phyloP scores from a whole-genome alignment of 768 basidiomycete genomes.

The Lanmaoa pseudosensibilis region DNA sequence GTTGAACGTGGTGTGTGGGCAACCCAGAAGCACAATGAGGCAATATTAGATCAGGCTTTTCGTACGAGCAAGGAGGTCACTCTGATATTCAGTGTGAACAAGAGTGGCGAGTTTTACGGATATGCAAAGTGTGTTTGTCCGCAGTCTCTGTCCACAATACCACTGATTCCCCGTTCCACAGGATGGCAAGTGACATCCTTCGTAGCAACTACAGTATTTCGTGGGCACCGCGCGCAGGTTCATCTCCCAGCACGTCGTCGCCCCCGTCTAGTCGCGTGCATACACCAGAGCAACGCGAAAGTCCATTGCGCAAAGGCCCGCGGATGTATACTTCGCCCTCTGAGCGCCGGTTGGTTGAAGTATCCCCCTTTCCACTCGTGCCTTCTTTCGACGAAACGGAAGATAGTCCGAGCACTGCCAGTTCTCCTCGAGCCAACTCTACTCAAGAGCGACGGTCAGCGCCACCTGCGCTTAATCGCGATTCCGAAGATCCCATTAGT shows the following conservation, averaged over 20 bases:
- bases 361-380: slow-evolving; percentile 40
- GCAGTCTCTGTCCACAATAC: slow-evolving; percentile 13
- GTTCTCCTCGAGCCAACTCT: neutral
- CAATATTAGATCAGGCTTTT: slow-evolving; percentile 87
- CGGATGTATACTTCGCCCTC: slow-evolving; percentile 37
- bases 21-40: slow-evolving; percentile 91
- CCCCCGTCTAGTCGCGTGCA: slow-evolving; percentile 25
- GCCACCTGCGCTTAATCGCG: slow-evolving; percentile 50
- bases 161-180: slow-evolving; percentile 4
- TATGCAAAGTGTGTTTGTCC: slow-evolving; percentile 64
- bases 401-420: neutral
- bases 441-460: slow-evolving; percentile 40
- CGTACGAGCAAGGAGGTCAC: slow-evolving; percentile 88
- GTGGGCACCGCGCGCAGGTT: slow-evolving; percentile 53
- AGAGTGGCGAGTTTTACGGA: slow-evolving; percentile 92
- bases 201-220: slow-evolving; percentile 49
- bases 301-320: slow-evolving; percentile 8
- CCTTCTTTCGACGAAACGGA: slow-evolving; percentile 6
- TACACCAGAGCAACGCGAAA: slow-evolving; percentile 14
- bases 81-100: slow-evolving; percentile 91
- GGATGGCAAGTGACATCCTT: slow-evolving; percentile 70
- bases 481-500: slow-evolving; percentile 33
- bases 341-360: slow-evolving; percentile 40
- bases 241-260: slow-evolving; percentile 29
- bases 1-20: slow-evolving; percentile 83